phyloP scores from a whole-genome alignment of 2,329 filamentous ascomycete genomes.

The Tympanopsis confertula region DNA sequence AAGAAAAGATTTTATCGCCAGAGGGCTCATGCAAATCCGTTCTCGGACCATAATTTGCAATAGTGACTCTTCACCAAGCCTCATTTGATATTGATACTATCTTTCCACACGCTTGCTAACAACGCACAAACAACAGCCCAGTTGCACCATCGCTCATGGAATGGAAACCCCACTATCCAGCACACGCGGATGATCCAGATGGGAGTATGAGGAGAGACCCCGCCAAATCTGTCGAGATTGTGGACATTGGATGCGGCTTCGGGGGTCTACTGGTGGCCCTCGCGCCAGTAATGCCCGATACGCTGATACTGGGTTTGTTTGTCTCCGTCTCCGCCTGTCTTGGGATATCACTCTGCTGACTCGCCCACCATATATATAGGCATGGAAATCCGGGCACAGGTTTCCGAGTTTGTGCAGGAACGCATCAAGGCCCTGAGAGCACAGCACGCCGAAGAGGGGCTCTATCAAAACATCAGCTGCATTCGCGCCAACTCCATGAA shows the following conservation, averaged over 20 bases:
- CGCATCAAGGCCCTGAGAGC: constrained; percentile 71
- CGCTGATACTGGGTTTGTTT: constrained; percentile 64
- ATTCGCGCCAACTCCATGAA: constrained; percentile 96
- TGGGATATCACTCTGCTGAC: background rate
- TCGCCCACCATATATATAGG: constrained; percentile 32
- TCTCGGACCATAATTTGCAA: constrained; percentile 79
- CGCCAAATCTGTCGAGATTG: constrained; percentile 68
- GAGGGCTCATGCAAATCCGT: constrained; percentile 92
- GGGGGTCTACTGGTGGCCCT: constrained; percentile 82
- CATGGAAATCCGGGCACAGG: constrained; percentile 83
- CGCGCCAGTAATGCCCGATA: constrained; percentile 68
- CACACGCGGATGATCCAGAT: constrained; percentile 39
- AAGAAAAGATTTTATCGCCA: constrained; percentile 96
- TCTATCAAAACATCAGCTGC: constrained; percentile 79
- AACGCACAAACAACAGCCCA: constrained; percentile 43
- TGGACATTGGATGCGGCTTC: constrained; percentile 95
- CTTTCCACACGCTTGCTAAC: constrained; percentile 4
- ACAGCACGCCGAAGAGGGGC: constrained; percentile 38
- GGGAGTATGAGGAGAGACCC: constrained; percentile 12
- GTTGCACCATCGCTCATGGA: constrained; percentile 73
- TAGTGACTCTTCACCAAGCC: constrained; percentile 51
- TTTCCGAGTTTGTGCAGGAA: constrained; percentile 82
- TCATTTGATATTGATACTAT: constrained; percentile 7
- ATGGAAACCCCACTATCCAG: constrained; percentile 76
- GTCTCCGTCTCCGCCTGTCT: background rate